These are phyloP conservation scores for Fusarium sp. DNA, from an alignment of 2,329 filamentous ascomycete genomes.

Conservation along the genomic window DNA sequence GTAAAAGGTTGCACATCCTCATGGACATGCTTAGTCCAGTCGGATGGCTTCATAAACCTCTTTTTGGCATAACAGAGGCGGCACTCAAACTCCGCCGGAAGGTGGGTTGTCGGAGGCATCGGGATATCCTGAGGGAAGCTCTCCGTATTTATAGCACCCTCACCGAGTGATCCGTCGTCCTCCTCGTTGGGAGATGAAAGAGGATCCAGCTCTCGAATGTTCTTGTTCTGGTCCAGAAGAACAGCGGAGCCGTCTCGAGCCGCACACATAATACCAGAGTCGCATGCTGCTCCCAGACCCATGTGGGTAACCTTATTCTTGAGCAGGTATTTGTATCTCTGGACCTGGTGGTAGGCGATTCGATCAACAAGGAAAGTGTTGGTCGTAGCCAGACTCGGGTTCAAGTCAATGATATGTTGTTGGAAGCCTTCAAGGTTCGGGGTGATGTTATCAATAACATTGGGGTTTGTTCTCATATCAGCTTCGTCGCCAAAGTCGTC, in stretches of 20 bases:
- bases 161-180: constrained; percentile 73
- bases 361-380: constrained; percentile 77
- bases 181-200: constrained; percentile 63
- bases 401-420: constrained; percentile 76
- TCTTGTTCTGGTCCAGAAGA: constrained; percentile 69
- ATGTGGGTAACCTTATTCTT: constrained; percentile 77
- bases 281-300: constrained; percentile 69
- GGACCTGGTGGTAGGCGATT: constrained; percentile 82
- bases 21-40: constrained; percentile 97
- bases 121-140: constrained; percentile 85
- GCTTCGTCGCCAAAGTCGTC: constrained; percentile 66
- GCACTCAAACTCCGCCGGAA: constrained; percentile 92
- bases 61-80: constrained; percentile 87
- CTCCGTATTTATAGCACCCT: constrained; percentile 75
- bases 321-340: constrained; percentile 81
- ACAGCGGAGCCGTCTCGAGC: constrained; percentile 73
- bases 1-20: constrained; percentile 95
- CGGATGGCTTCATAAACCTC: constrained; percentile 88
- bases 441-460: constrained; percentile 73
- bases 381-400: constrained; percentile 71
- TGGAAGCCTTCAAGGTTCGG: constrained; percentile 82
- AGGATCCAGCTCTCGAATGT: constrained; percentile 68
- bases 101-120: constrained; percentile 77
- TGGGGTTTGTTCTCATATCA: constrained; percentile 70
- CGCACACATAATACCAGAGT: constrained; percentile 71